A percentile compares a stretch with the other conserved stretches of the same genome.
These are phyloP conservation scores for Gossypium davidsonii DNA, from an alignment of 441 rosid species.

Conservation along the genomic window DNA sequence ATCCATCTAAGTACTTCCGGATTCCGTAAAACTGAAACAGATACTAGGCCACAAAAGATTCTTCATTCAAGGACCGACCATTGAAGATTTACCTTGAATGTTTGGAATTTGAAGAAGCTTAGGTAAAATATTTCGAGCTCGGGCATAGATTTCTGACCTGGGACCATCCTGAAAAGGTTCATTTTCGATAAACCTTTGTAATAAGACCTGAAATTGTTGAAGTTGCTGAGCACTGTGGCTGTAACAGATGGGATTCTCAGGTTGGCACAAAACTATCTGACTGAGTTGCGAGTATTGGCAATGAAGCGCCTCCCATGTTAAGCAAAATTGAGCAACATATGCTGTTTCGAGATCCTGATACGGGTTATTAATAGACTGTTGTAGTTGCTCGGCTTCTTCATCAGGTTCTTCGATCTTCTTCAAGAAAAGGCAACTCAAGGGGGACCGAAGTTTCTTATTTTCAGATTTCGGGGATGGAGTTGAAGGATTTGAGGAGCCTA, in stretches of 20 bases:
- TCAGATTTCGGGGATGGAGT: slow-evolving; percentile 35
- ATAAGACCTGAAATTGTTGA: slow-evolving; percentile 83
- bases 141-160: slow-evolving; percentile 66
- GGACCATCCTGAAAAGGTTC: slow-evolving; percentile 86
- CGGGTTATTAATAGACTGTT: slow-evolving; percentile 40
- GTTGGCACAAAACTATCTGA: slow-evolving; percentile 64
- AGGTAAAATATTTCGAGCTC: slow-evolving; percentile 68
- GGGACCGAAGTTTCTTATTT: slow-evolving; percentile 73
- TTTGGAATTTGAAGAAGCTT: slow-evolving; percentile 86
- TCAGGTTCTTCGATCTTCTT: slow-evolving; percentile 63
- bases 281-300: slow-evolving; percentile 82
- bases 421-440: slow-evolving; percentile 80
- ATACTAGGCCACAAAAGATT: neutral
- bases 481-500: slow-evolving; percentile 36
- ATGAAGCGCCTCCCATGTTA: slow-evolving; percentile 97
- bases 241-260: slow-evolving; percentile 57
- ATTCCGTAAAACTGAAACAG: neutral
- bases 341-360: slow-evolving; percentile 77
- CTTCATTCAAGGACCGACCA: neutral
- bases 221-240: slow-evolving; percentile 76
- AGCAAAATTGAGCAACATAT: slow-evolving; percentile 84
- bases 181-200: slow-evolving; percentile 88
- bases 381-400: slow-evolving; percentile 59
- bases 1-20: neutral
- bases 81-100: slow-evolving; percentile 47